These are phyloP conservation scores for Aspergillus hiratsukae DNA, from an alignment of 2,329 filamentous ascomycete species.

Conservation along the genomic window DNA sequence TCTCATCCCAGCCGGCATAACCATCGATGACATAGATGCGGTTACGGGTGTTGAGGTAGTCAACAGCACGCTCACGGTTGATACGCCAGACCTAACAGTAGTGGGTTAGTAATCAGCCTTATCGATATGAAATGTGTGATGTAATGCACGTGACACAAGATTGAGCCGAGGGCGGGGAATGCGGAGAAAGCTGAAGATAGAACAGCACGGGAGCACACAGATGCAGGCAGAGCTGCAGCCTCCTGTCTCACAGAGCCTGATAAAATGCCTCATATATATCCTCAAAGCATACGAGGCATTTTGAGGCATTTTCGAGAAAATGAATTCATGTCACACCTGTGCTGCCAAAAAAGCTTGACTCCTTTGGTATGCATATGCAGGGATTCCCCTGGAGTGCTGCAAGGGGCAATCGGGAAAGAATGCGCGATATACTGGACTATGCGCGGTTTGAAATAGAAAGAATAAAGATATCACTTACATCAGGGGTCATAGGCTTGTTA, in stretches of 20 bases:
- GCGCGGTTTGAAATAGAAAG: constrained; percentile 9
- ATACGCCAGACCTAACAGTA: constrained; percentile 87
- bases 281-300: constrained; percentile 13
- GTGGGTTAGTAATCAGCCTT: constrained; percentile 18
- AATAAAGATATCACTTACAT: constrained; percentile 61
- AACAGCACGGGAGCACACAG: neutral
- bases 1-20: constrained; percentile 96
- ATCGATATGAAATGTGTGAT: constrained; percentile 15
- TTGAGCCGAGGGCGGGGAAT: constrained; percentile 4
- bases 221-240: constrained; percentile 8
- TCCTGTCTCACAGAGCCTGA: constrained; percentile 5
- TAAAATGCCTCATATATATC: constrained; percentile 14
- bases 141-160: constrained; percentile 22
- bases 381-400: constrained; percentile 8
- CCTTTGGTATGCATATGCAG: constrained; percentile 15
- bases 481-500: constrained; percentile 96
- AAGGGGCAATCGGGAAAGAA: constrained; percentile 8
- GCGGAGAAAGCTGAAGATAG: constrained; percentile 1
- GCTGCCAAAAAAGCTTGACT: constrained; percentile 16
- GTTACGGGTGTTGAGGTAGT: constrained; percentile 98
- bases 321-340: neutral
- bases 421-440: constrained; percentile 16
- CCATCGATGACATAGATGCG: constrained; percentile 98
- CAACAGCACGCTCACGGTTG: constrained; percentile 96
- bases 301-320: neutral